phyloP scores from a whole-genome alignment of 202 grass and related monocot species.

The Alloteropsis angusta region DNA sequence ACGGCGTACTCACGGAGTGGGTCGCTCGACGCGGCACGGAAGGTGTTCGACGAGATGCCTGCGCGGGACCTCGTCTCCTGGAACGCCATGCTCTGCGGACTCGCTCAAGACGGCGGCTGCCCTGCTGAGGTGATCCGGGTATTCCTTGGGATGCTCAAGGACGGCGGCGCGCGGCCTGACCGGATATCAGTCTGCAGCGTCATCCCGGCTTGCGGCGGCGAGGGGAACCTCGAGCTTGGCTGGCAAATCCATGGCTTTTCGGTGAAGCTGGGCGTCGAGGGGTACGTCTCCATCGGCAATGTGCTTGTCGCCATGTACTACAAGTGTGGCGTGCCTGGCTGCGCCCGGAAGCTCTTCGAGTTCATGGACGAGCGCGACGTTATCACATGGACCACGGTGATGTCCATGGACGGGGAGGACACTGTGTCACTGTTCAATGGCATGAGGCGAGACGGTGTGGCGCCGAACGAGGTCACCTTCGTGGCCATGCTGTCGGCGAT shows the following conservation, averaged over 20 bases:
- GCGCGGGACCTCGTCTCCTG: slow-evolving; percentile 60
- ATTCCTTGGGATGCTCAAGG: slow-evolving; percentile 55
- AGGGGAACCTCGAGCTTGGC: slow-evolving; percentile 37
- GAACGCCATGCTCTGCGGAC: slow-evolving; percentile 68
- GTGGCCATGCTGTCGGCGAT: slow-evolving; percentile 61
- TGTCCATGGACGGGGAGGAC: slow-evolving; percentile 59
- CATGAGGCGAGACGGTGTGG: slow-evolving; percentile 49
- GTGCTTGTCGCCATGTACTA: slow-evolving; percentile 88
- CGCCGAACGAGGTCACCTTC: slow-evolving; percentile 84
- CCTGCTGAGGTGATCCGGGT: slow-evolving; percentile 32
- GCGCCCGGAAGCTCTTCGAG: slow-evolving; percentile 38
- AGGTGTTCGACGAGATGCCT: slow-evolving; percentile 61
- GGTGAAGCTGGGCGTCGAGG: slow-evolving; percentile 46
- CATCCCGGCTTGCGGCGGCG: slow-evolving; percentile 36
- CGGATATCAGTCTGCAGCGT: slow-evolving; percentile 67
- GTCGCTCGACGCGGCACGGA: slow-evolving; percentile 30
- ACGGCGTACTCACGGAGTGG: slow-evolving; percentile 51
- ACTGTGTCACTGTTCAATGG: slow-evolving; percentile 40
- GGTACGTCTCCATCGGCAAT: slow-evolving; percentile 44
- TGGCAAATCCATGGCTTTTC: slow-evolving; percentile 60
- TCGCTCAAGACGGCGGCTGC: slow-evolving; percentile 47
- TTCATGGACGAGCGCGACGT: slow-evolving; percentile 51
- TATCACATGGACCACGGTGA: slow-evolving; percentile 74
- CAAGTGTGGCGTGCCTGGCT: slow-evolving; percentile 26
- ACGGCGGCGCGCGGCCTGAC: slow-evolving; percentile 37